Conservation (phyloP, 345 rosid species). For the Salix dunnii region DNA sequence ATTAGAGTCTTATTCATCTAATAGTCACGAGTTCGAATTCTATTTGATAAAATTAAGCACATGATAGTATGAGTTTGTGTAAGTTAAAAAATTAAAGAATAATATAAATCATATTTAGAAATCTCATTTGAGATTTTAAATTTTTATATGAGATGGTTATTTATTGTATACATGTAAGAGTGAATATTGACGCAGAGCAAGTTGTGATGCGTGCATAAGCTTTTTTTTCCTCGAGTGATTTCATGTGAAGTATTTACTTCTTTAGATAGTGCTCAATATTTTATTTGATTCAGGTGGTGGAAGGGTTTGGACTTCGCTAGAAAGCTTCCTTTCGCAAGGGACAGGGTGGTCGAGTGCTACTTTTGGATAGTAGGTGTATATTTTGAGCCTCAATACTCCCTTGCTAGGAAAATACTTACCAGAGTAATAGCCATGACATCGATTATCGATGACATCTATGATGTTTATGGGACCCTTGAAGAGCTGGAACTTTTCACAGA, state of each 20-base stretch:
- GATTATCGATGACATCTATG: constrained; percentile 36
- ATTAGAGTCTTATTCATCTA: too few relatives aligned
- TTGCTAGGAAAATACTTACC: constrained; percentile 17
- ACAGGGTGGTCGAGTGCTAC: constrained; percentile 37
- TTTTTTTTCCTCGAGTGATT: too few relatives aligned
- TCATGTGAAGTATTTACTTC: background rate
- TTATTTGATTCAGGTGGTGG: constrained; percentile 32
- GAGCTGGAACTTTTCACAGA: constrained; percentile 33
- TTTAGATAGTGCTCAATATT: background rate
- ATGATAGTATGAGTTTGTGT: too few relatives aligned
- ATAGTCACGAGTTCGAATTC: too few relatives aligned
- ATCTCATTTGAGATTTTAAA: too few relatives aligned
- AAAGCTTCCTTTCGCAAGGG: constrained; percentile 30
- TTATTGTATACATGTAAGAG: too few relatives aligned
- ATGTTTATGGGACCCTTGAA: constrained; percentile 36
- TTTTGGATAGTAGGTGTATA: constrained; percentile 34
- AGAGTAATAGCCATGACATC: constrained; percentile 26
- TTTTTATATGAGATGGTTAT: too few relatives aligned
- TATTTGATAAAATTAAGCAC: too few relatives aligned
- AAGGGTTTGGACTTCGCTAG: constrained; percentile 23
- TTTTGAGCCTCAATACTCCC: constrained; percentile 30
- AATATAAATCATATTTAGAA: too few relatives aligned
- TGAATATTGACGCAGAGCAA: too few relatives aligned
- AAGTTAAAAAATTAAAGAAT: too few relatives aligned
- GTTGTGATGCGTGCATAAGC: too few relatives aligned